Conservation (phyloP, 495 filamentous ascomycete genomes). For the Hypomontagnella submonticulosa region DNA sequence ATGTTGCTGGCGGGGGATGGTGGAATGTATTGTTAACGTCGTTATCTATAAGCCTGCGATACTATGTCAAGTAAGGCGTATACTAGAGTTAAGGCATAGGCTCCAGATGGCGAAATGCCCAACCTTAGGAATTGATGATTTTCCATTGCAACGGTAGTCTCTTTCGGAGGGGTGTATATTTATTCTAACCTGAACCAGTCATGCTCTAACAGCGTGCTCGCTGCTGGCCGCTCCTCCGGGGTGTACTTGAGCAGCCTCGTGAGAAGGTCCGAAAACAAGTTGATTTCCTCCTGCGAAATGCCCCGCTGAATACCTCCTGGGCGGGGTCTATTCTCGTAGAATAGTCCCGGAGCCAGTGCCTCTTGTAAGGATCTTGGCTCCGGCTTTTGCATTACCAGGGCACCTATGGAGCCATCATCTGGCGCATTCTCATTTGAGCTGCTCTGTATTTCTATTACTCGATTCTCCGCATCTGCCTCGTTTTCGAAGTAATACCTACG, state of each 20-base stretch:
- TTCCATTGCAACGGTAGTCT: no score
- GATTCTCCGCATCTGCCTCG: constrained; percentile 22
- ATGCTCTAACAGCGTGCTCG: constrained; percentile 18
- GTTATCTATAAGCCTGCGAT: no score
- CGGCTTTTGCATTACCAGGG: neutral
- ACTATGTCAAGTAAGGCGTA: no score
- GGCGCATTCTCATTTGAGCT: neutral
- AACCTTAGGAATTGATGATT: no score
- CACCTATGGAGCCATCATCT: neutral
- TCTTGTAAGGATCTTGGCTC: constrained; percentile 28
- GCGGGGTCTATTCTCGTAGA: constrained; percentile 7
- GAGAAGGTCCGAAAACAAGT: constrained; percentile 35
- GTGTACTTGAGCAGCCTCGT: constrained; percentile 28
- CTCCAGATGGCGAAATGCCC: no score
- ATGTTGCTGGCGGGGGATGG: no score
- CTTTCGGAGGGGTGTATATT: no score
- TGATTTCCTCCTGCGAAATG: constrained; percentile 34
- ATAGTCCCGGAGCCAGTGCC: constrained; percentile 9
- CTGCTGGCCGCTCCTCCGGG: constrained; percentile 27
- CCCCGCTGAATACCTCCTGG: constrained; percentile 9
- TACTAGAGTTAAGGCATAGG: no score
- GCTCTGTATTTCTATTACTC: constrained; percentile 8
- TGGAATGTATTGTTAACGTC: no score
- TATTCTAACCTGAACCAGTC: constrained; percentile 21
- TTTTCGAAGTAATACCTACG: constrained; percentile 38